phyloP scores from a whole-genome alignment of 352 stramenopile species.

The Plasmopara muralis region DNA sequence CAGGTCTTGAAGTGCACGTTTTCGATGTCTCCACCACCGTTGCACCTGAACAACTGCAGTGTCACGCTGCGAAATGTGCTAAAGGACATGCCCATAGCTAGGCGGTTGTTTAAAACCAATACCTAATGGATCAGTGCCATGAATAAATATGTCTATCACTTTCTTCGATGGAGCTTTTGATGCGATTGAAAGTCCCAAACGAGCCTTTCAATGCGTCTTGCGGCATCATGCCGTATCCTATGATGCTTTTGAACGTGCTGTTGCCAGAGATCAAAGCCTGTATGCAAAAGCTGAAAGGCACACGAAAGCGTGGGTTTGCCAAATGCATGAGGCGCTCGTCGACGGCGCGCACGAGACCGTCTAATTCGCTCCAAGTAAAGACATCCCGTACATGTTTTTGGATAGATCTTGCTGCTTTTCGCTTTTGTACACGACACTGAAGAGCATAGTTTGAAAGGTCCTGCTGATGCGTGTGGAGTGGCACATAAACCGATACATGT shows the following conservation, averaged over 20 bases:
- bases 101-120: slow-evolving; percentile 30
- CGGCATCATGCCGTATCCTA: slow-evolving; percentile 6
- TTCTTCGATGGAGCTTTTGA: slow-evolving; percentile 28
- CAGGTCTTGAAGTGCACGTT: slow-evolving; percentile 17
- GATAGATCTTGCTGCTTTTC: slow-evolving; percentile 34
- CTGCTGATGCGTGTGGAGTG: too few relatives aligned
- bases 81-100: slow-evolving; percentile 51
- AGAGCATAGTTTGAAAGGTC: slow-evolving; percentile 49
- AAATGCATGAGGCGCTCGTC: slow-evolving; percentile 29
- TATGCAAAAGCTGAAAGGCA: slow-evolving; percentile 25
- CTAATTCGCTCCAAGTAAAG: slow-evolving; percentile 31
- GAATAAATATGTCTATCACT: slow-evolving; percentile 34
- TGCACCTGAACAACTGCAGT: slow-evolving; percentile 21
- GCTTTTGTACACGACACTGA: slow-evolving; percentile 30
- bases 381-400: slow-evolving; percentile 43
- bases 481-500: too few relatives aligned
- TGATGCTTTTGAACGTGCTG: slow-evolving; percentile 25
- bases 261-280: slow-evolving; percentile 27
- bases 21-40: slow-evolving; percentile 31
- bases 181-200: slow-evolving; percentile 39
- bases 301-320: slow-evolving; percentile 28
- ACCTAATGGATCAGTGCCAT: slow-evolving; percentile 7
- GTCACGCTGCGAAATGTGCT: slow-evolving; percentile 20
- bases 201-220: slow-evolving; percentile 34
- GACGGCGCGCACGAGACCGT: slow-evolving; percentile 27